Percentiles rank a stretch among this genome's conserved stretches.
Evolutionary conservation across 1,284 basidiomycete species (phyloP).

Genomic region (Malassezia dermatis): DNA sequence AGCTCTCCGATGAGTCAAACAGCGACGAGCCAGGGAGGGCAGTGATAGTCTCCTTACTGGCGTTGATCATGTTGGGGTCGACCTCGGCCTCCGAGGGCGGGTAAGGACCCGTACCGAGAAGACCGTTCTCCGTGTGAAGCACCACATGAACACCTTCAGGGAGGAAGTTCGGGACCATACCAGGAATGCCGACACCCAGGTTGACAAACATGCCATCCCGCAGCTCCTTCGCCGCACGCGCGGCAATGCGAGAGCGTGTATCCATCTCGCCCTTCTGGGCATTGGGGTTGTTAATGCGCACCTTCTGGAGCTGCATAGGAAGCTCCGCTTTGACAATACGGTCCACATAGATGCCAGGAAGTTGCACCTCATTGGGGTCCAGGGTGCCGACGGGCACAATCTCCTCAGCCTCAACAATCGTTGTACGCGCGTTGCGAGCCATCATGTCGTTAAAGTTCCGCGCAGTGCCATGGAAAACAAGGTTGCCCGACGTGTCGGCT

Average conservation of each 20-base stretch:
- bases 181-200: conserved; percentile 43
- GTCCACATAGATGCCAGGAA: conserved; percentile 41
- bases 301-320: conserved; percentile 38
- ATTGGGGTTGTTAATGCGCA: conserved; percentile 19
- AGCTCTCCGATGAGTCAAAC: conserved; percentile 84
- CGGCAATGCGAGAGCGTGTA: conserved; percentile 27
- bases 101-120: conserved; percentile 44
- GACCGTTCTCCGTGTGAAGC: conserved; percentile 43
- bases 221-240: conserved; percentile 38
- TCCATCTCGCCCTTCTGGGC: conserved; percentile 23
- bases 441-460: conserved; percentile 41
- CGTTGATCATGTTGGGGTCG: conserved; percentile 52
- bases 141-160: conserved; percentile 36
- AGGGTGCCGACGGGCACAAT: conserved; percentile 36
- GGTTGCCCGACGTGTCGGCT: conserved; percentile 63
- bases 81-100: conserved; percentile 24
- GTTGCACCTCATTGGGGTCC: conserved; percentile 34
- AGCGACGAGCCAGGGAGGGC: conserved; percentile 79
- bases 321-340: conserved; percentile 29
- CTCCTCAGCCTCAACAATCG: conserved; percentile 43
- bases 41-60: conserved; percentile 75
- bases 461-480: conserved; percentile 47
- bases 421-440: conserved; percentile 40
- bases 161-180: conserved; percentile 39
- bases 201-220: conserved; percentile 43